Percentiles rank a stretch among this genome's conserved stretches.
These are phyloP conservation scores for Takakia lepidozioides DNA, from an alignment of 225 moss, liverwort and hornwort species.

Conservation along the genomic window DNA sequence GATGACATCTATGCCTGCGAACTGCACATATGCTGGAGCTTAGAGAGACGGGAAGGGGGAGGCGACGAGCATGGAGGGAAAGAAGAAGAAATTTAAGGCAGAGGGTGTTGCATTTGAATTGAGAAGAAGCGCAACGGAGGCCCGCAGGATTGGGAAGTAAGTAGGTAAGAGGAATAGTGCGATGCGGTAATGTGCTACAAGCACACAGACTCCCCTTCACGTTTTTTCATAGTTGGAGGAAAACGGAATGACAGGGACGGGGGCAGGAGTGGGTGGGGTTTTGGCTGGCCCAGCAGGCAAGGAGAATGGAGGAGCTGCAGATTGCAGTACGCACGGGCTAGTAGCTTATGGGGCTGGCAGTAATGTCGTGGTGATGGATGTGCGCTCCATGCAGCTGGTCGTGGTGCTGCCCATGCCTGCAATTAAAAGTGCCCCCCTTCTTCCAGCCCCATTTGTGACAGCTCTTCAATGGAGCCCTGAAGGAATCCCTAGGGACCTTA, in stretches of 20 bases:
- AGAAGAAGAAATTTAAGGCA: too few relatives aligned
- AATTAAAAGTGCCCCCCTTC: slow-evolving; percentile 42
- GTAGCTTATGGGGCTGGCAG: slow-evolving; percentile 91
- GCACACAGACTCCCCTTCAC: too few relatives aligned
- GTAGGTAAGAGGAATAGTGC: too few relatives aligned
- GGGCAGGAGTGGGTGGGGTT: slow-evolving; percentile 69
- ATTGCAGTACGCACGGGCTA: slow-evolving; percentile 86
- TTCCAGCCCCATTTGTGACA: slow-evolving; percentile 85
- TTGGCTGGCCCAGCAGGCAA: slow-evolving; percentile 77
- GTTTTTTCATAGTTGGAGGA: too few relatives aligned
- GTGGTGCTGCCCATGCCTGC: slow-evolving; percentile 94
- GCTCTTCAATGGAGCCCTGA: slow-evolving; percentile 96
- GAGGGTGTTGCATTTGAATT: too few relatives aligned
- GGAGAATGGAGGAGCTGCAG: slow-evolving; percentile 82
- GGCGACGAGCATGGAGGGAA: too few relatives aligned
- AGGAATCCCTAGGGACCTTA: slow-evolving; percentile 75
- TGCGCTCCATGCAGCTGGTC: slow-evolving; percentile 91
- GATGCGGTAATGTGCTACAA: too few relatives aligned
- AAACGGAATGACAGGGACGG: slow-evolving; percentile 48
- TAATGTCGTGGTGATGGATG: slow-evolving; percentile 80
- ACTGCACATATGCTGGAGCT: too few relatives aligned
- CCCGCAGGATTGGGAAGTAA: too few relatives aligned
- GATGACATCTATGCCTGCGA: too few relatives aligned
- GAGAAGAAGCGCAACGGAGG: too few relatives aligned
- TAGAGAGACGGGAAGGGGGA: too few relatives aligned